phyloP scores from a whole-genome alignment of 2,329 filamentous ascomycete species.

The Exophiala alcalophila region DNA sequence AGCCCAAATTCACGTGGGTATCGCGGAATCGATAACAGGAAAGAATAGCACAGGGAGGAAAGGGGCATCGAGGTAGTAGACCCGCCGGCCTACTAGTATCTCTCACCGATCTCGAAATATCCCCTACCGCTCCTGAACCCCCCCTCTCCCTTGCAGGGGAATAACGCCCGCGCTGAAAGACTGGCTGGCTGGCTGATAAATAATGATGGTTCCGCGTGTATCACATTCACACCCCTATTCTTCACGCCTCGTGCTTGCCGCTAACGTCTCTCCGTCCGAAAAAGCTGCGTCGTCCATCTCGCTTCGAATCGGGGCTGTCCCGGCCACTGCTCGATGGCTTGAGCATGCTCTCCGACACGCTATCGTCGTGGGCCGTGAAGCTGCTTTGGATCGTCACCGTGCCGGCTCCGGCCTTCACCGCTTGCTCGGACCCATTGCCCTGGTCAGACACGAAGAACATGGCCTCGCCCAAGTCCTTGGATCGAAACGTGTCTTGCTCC shows the following conservation, averaged over 20 bases:
- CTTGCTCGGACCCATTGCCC: constrained; percentile 64
- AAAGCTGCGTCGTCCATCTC: constrained; percentile 46
- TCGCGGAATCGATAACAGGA: constrained; percentile 17
- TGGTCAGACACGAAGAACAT: constrained; percentile 90
- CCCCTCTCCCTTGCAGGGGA: constrained; percentile 2
- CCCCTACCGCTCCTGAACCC: not conserved
- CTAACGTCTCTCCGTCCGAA: constrained; percentile 43
- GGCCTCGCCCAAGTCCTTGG: constrained; percentile 80
- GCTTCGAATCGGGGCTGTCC: constrained; percentile 44
- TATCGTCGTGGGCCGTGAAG: constrained; percentile 57
- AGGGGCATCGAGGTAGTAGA: not conserved
- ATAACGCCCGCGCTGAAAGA: constrained; percentile 13
- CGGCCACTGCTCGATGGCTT: constrained; percentile 23
- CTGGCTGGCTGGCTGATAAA: too few relatives aligned
- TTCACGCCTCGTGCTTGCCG: constrained; percentile 24
- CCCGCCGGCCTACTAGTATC: too few relatives aligned
- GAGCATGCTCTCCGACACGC: constrained; percentile 27
- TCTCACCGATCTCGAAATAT: too few relatives aligned
- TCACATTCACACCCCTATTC: constrained; percentile 1
- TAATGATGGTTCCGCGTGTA: not conserved
- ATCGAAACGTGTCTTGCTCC: constrained; percentile 79
- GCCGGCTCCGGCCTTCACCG: constrained; percentile 69
- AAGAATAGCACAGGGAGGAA: constrained; percentile 1
- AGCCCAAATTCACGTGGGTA: constrained; percentile 16
- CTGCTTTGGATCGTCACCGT: constrained; percentile 69